phyloP scores from a whole-genome alignment of 345 rosid species.

The Eutrema heterophyllum region DNA sequence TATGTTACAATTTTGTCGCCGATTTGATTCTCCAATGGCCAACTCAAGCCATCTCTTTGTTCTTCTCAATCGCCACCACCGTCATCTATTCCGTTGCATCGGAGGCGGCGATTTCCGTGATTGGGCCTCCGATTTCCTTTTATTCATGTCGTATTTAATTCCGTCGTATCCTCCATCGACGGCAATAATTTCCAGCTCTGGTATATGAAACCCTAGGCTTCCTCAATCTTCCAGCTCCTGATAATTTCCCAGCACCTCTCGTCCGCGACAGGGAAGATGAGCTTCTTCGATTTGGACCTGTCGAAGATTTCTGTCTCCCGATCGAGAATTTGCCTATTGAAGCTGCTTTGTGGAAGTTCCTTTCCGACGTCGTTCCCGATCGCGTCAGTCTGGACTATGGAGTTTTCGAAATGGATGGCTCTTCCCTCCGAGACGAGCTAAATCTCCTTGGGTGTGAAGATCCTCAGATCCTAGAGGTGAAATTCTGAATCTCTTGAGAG shows the following conservation, averaged over 20 bases:
- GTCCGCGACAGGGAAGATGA: slow-evolving; percentile 22
- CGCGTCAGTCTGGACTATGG: slow-evolving; percentile 29
- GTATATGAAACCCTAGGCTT: slow-evolving; percentile 46
- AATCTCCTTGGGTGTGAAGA: slow-evolving; percentile 2
- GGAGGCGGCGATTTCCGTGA: too few species aligned
- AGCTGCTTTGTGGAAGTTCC: slow-evolving; percentile 52
- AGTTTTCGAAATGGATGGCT: slow-evolving; percentile 24
- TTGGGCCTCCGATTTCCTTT: too few species aligned
- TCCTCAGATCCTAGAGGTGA: slow-evolving; percentile 26
- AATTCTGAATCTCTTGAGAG: not conserved
- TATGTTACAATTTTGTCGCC: too few species aligned
- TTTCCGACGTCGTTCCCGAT: slow-evolving; percentile 49
- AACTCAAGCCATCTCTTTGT: too few species aligned
- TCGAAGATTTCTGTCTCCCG: slow-evolving; percentile 26
- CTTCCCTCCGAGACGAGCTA: not conserved
- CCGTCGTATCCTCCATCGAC: too few species aligned
- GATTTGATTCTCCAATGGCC: too few species aligned
- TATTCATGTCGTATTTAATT: too few species aligned
- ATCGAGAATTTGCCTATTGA: slow-evolving; percentile 43
- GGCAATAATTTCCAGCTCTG: too few species aligned
- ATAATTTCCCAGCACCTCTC: slow-evolving; percentile 26
- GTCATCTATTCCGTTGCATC: too few species aligned
- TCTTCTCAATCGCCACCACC: too few species aligned
- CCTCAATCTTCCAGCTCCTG: slow-evolving; percentile 59
- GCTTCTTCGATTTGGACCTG: slow-evolving; percentile 31